A percentile compares a stretch with the other conserved stretches of the same genome.
phyloP scores from a whole-genome alignment of 2,329 filamentous ascomycete genomes.

The Botrytis deweyae region DNA sequence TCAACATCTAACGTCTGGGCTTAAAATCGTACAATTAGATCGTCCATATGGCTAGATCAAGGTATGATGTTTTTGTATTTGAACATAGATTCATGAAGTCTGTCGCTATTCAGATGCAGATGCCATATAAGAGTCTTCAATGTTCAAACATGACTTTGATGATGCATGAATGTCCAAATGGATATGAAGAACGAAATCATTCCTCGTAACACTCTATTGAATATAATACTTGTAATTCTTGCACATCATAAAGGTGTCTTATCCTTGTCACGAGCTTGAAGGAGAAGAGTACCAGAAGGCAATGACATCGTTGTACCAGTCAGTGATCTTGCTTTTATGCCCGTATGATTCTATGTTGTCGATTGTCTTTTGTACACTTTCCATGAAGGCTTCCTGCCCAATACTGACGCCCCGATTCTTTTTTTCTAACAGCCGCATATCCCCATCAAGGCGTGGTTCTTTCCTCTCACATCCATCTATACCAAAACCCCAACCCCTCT shows the following conservation, averaged over 20 bases:
- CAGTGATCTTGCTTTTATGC: slow-evolving; percentile 17
- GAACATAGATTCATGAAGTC: background rate
- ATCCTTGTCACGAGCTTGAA: background rate
- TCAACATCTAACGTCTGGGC: background rate
- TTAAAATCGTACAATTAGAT: background rate
- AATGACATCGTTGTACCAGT: background rate
- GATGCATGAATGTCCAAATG: background rate
- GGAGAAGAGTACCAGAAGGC: background rate
- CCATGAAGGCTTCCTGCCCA: slow-evolving; percentile 21
- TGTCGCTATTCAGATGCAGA: background rate
- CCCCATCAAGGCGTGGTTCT: background rate
- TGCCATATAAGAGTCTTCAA: background rate
- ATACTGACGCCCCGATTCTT: slow-evolving; percentile 15
- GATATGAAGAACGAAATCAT: background rate
- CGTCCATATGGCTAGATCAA: too few species aligned
- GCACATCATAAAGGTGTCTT: too few species aligned
- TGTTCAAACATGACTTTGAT: background rate
- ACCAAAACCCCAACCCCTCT: slow-evolving; percentile 23
- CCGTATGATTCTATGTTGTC: slow-evolving; percentile 28
- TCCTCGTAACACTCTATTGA: background rate
- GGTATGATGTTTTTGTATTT: too few species aligned
- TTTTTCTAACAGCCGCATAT: background rate
- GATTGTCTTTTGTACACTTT: slow-evolving; percentile 37
- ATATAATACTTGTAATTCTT: background rate
- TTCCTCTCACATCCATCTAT: background rate